Evolutionary conservation across 768 basidiomycete genomes (phyloP).

Genomic region (Suillus occidentalis): DNA sequence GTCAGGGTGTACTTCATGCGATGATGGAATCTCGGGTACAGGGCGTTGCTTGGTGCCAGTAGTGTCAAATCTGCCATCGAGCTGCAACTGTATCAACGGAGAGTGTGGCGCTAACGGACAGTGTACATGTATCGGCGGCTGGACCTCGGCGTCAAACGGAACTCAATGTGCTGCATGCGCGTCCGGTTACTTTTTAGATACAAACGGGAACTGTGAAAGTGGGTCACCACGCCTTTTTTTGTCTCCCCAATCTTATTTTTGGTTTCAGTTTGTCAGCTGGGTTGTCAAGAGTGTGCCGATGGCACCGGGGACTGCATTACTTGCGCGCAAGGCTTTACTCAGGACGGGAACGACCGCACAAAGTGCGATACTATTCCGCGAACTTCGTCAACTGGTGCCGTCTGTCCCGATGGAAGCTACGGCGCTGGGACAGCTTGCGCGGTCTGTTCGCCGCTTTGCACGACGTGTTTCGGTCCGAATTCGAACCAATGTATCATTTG

Average conservation of each 20-base stretch:
- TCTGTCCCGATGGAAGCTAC: constrained; percentile 71
- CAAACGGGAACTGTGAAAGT: constrained; percentile 75
- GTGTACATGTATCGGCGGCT: constrained; percentile 78
- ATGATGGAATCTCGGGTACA: constrained; percentile 76
- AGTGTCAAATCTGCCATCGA: constrained; percentile 53
- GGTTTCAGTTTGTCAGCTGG: constrained; percentile 63
- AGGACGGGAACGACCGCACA: constrained; percentile 63
- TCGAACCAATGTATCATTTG: constrained; percentile 76
- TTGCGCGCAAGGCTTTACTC: constrained; percentile 71
- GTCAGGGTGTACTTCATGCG: constrained; percentile 64
- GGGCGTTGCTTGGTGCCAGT: constrained; percentile 64
- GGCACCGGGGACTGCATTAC: constrained; percentile 67
- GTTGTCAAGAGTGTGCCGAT: constrained; percentile 70
- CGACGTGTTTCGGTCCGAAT: constrained; percentile 66
- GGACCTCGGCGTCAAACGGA: constrained; percentile 68
- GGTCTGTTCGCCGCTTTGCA: constrained; percentile 63
- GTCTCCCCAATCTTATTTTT: constrained; percentile 1
- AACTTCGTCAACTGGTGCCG: constrained; percentile 48
- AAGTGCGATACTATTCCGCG: constrained; percentile 58
- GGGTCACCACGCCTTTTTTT: constrained; percentile 19
- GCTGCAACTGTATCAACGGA: constrained; percentile 85
- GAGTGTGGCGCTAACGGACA: constrained; percentile 66
- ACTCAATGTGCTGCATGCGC: constrained; percentile 77
- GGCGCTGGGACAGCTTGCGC: constrained; percentile 53
- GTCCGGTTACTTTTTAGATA: constrained; percentile 70